Percentiles rank a stretch among this genome's conserved stretches.
Evolutionary conservation across 306 rosid genomes (phyloP).

Genomic region (Carpinus viminea): DNA sequence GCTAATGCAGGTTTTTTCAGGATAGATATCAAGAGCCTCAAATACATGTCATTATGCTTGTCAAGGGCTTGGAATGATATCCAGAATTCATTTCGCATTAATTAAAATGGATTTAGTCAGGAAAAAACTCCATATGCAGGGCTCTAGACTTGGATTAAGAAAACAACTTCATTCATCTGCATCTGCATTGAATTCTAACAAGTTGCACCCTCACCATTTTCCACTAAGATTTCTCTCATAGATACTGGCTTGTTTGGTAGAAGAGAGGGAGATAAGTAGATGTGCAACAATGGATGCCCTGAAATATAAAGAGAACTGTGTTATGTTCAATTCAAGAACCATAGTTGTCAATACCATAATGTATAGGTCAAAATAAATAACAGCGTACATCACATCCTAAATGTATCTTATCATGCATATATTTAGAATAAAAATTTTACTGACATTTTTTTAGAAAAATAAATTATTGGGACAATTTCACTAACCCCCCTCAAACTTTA

Average conservation of each 20-base stretch:
- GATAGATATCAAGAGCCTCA: neutral
- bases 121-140: neutral
- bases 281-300: slow-evolving; percentile 45
- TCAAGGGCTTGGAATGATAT: neutral
- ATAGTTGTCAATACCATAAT: neutral
- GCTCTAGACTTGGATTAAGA: neutral
- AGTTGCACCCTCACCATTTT: slow-evolving; percentile 37
- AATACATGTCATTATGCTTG: neutral
- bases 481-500: too few species aligned
- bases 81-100: neutral
- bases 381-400: slow-evolving; percentile 10
- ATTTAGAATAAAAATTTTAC: too few species aligned
- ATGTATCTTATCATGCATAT: neutral
- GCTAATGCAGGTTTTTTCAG: neutral
- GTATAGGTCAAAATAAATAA: neutral
- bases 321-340: slow-evolving; percentile 9
- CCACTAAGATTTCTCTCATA: slow-evolving; percentile 35
- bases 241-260: slow-evolving; percentile 39
- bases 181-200: neutral
- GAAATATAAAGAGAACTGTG: slow-evolving; percentile 16
- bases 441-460: neutral
- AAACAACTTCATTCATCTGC: neutral
- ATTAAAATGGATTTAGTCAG: neutral
- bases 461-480: too few species aligned
- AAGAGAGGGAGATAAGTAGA: slow-evolving; percentile 43